These are phyloP conservation scores for Puccinia polysora DNA, from an alignment of 1,284 basidiomycete species.

Conservation along the genomic window DNA sequence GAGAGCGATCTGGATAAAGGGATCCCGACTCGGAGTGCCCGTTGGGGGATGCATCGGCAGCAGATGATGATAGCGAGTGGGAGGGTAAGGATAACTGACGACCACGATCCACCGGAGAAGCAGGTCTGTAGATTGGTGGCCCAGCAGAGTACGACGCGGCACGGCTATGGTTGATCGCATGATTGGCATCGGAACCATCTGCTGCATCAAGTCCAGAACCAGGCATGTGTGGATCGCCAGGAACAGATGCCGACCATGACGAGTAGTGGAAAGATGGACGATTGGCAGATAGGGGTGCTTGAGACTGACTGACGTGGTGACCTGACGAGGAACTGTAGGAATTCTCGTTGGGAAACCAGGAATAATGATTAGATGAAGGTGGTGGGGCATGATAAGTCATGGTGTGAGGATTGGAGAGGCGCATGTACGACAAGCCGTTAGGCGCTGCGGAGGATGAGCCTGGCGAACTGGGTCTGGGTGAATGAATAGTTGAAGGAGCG, in stretches of 20 bases:
- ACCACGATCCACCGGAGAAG: slow-evolving; percentile 31
- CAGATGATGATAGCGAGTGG: slow-evolving; percentile 18
- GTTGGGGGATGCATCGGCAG: background rate
- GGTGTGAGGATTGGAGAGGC: slow-evolving; percentile 16
- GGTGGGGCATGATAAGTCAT: slow-evolving; percentile 10
- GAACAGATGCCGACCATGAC: slow-evolving; percentile 20
- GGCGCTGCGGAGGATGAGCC: background rate
- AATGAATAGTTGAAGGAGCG: slow-evolving; percentile 8
- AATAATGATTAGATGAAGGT: slow-evolving; percentile 10
- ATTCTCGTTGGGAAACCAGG: slow-evolving; percentile 24
- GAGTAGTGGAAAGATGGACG: slow-evolving; percentile 24
- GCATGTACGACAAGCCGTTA: slow-evolving; percentile 29
- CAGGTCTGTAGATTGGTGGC: slow-evolving; percentile 15
- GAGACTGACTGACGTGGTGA: slow-evolving; percentile 9
- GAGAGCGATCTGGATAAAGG: slow-evolving; percentile 8
- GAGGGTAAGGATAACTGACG: slow-evolving; percentile 37
- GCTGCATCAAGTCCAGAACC: slow-evolving; percentile 2
- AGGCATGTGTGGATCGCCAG: slow-evolving; percentile 8
- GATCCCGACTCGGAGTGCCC: slow-evolving; percentile 3
- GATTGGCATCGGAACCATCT: slow-evolving; percentile 6
- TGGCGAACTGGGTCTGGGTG: slow-evolving; percentile 16
- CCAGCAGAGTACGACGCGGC: slow-evolving; percentile 34
- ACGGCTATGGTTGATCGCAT: slow-evolving; percentile 14
- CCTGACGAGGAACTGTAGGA: background rate
- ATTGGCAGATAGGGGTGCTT: slow-evolving; percentile 13